Base-by-base conservation (phyloP, 257 asterid species). In the Lycium ferocissimum region DNA sequence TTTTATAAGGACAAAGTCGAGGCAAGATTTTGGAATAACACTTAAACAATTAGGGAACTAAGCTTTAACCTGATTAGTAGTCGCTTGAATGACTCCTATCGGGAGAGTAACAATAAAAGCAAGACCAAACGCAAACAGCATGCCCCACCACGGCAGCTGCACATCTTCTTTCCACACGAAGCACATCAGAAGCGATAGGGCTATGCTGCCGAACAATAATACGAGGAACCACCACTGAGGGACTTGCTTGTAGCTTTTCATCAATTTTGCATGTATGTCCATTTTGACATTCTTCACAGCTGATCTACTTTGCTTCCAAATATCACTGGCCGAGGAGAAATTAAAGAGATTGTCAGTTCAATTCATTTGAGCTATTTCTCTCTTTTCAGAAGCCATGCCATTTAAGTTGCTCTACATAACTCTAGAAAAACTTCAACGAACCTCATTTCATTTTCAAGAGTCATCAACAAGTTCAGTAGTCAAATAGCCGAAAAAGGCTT, bases 121-220 rank as follows among this genome's bases (percentile, higher is more conserved):
- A 79, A 95, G 86, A 45, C 82, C 96, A 49, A 95, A 95, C 0
- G 98, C 99, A 61, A 95, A 92, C 84, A 95, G 89, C 92, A 95
- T 58, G 45, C 97, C 99, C 99, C 99, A 95, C 99, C 99, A 95
- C 0, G 94, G 97, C 33, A 95, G 89, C 93, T 95, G 99, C 79
- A 95, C 94, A 57, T 92, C 96, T 22, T 81, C 91, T 86, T 94
- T 90, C 99, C 99, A 95, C 38, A 94, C 88, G 35, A 95, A 93
- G 45, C 92, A 87, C 94, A 93, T 90, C 89, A 95, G 7, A 4
- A 95, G 85, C 59, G 99, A 92, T 2, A 95, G 58, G 26, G 58
- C 90, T 11, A 92, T 90, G 95, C 98, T 92, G 57, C 96, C 98
- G 1, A 86, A 47, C 17, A 95, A 86, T 51, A 95, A 76, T 43